phyloP scores from a whole-genome alignment of 345 rosid genomes.

The Melaleuca alternifolia region DNA sequence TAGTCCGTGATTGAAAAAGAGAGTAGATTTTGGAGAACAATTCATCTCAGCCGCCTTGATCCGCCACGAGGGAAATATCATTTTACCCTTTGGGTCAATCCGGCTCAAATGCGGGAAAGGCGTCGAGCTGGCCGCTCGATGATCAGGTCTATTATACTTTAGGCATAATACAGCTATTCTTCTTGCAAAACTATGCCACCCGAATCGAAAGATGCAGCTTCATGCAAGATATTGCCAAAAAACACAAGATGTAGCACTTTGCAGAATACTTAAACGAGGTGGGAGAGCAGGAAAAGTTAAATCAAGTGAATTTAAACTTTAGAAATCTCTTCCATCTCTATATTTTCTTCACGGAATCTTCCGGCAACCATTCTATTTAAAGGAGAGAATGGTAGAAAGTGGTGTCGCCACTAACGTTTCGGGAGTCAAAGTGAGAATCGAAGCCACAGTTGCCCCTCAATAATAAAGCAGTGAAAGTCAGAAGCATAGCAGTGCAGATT shows the following conservation, averaged over 20 bases:
- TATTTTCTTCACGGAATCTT: background rate
- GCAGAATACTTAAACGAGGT: background rate
- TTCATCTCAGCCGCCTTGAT: background rate
- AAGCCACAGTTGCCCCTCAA: background rate
- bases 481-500: background rate
- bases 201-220: background rate
- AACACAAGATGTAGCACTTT: background rate
- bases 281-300: background rate
- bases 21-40: no score
- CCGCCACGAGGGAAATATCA: background rate
- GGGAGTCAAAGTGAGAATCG: background rate
- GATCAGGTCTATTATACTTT: background rate
- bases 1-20: background rate
- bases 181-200: background rate
- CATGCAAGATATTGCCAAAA: background rate
- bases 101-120: background rate
- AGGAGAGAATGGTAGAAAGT: background rate
- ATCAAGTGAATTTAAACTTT: background rate
- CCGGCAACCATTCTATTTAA: background rate
- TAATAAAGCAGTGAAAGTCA: background rate
- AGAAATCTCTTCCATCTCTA: background rate
- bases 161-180: background rate
- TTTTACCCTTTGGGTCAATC: background rate
- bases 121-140: background rate
- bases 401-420: background rate